A percentile compares a stretch with the other conserved stretches of the same genome.
These are phyloP conservation scores for Wickerhamomyces subpelliculosus DNA, from an alignment of 805 yeast species.

Conservation along the genomic window DNA sequence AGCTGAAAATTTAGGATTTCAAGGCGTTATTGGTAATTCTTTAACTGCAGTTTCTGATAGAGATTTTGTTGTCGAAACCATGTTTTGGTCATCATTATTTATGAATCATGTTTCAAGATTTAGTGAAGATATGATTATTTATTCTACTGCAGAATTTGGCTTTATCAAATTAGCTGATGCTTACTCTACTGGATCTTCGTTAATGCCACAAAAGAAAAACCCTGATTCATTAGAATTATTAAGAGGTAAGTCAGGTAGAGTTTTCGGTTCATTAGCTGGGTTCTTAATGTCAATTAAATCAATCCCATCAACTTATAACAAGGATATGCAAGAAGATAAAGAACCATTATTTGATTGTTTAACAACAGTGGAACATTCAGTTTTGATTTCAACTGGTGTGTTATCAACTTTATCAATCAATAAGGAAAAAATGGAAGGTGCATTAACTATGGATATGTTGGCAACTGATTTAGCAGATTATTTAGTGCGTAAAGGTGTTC, in stretches of 20 bases:
- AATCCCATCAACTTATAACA: conserved; percentile 96
- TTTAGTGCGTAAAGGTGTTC: conserved; percentile 95
- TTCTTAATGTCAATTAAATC: conserved; percentile 94
- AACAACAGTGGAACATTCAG: conserved; percentile 87
- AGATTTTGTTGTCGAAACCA: conserved; percentile 91
- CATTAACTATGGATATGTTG: conserved; percentile 97
- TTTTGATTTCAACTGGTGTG: conserved; percentile 93
- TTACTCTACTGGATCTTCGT: conserved; percentile 94
- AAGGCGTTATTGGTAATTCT: conserved; percentile 89
- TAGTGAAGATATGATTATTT: conserved; percentile 90
- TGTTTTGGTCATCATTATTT: conserved; percentile 92
- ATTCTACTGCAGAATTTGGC: conserved; percentile 97
- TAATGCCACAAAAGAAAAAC: conserved; percentile 99
- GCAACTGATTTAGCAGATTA: conserved; percentile 99
- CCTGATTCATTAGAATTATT: conserved; percentile 93
- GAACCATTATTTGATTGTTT: conserved; percentile 95
- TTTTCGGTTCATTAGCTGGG: conserved; percentile 90
- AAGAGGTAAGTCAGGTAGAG: conserved; percentile 97
- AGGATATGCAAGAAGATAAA: conserved; percentile 98
- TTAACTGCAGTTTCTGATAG: conserved; percentile 96
- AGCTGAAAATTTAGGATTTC: conserved; percentile 74
- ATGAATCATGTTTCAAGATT: conserved; percentile 95
- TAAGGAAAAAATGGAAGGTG: conserved; percentile 70
- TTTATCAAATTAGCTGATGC: conserved; percentile 93
- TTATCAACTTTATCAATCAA: conserved; percentile 77